Conservation (phyloP, 1,139 yeast species). For the Nakaseomyces bracarensis region DNA sequence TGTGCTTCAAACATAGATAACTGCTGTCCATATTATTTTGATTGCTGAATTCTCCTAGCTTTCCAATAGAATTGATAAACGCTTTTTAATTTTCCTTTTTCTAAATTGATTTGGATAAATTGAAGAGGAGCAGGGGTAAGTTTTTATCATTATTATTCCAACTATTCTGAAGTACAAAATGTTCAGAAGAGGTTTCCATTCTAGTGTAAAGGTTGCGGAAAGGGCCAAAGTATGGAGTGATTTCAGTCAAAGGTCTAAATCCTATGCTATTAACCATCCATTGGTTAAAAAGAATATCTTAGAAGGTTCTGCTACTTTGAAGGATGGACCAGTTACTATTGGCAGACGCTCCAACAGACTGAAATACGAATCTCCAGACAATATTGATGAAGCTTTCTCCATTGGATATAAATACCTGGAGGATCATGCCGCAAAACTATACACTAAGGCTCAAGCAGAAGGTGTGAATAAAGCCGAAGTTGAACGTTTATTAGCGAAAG, state of each 20-base stretch:
- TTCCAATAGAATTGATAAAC: too few species aligned
- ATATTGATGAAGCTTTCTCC: slow-evolving; percentile 65
- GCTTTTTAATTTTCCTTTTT: too few species aligned
- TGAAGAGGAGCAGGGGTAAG: neutral
- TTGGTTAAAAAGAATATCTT: slow-evolving; percentile 19
- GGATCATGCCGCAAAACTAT: slow-evolving; percentile 34
- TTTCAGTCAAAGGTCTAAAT: slow-evolving; percentile 19
- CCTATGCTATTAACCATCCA: slow-evolving; percentile 18
- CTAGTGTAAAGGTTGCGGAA: slow-evolving; percentile 5
- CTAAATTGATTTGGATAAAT: too few species aligned
- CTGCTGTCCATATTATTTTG: too few species aligned
- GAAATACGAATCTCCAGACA: slow-evolving; percentile 59
- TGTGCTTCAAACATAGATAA: too few species aligned
- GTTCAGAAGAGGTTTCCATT: slow-evolving; percentile 5
- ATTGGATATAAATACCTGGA: slow-evolving; percentile 56
- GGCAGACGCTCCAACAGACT: slow-evolving; percentile 38
- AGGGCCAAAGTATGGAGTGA: slow-evolving; percentile 19
- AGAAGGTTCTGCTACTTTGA: slow-evolving; percentile 2
- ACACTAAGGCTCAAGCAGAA: slow-evolving; percentile 19
- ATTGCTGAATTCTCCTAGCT: too few species aligned
- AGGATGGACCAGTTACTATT: slow-evolving; percentile 28
- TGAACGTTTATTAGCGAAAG: slow-evolving; percentile 36
- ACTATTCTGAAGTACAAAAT: too few species aligned
- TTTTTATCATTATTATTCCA: too few species aligned
- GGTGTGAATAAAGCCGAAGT: slow-evolving; percentile 18